phyloP scores from a whole-genome alignment of 208 protist genomes.

The Acanthamoeba lenticulata region DNA sequence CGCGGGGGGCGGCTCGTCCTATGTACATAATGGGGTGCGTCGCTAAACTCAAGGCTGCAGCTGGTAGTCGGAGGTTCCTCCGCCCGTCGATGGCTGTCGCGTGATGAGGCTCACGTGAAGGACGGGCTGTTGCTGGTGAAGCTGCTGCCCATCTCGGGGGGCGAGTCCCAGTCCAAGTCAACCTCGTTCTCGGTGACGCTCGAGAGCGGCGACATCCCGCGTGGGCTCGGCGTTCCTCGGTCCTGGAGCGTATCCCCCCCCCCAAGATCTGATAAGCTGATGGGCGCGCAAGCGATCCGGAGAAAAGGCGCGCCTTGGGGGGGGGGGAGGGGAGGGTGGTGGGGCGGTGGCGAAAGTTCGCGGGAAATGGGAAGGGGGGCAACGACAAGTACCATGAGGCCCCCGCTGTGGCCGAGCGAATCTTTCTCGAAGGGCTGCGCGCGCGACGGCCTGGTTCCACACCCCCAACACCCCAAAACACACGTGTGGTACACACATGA shows the following conservation, averaged over 20 bases:
- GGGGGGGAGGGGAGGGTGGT: not conserved
- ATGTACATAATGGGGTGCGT: no score
- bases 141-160: slow-evolving; percentile 22
- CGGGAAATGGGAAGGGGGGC: not conserved
- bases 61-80: no score
- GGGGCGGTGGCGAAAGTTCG: not conserved
- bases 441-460: slow-evolving; percentile 13
- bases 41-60: no score
- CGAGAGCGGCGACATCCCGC: not conserved
- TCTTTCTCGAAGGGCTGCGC: slow-evolving; percentile 25
- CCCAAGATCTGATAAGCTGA: no score
- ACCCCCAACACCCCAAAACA: not conserved
- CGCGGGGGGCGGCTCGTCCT: no score
- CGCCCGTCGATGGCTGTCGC: no score
- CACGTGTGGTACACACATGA: not conserved
- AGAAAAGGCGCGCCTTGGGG: not conserved
- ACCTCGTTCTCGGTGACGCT: slow-evolving; percentile 37
- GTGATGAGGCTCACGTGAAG: not conserved
- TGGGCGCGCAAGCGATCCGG: no score
- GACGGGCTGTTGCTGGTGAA: slow-evolving; percentile 4
- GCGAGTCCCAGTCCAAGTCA: slow-evolving; percentile 16
- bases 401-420: not conserved
- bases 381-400: not conserved
- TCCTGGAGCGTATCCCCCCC: no score
- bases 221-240: slow-evolving; percentile 12